These are phyloP conservation scores for Komagataella kurtzmanii DNA, from an alignment of 805 yeast genomes.

Conservation along the genomic window DNA sequence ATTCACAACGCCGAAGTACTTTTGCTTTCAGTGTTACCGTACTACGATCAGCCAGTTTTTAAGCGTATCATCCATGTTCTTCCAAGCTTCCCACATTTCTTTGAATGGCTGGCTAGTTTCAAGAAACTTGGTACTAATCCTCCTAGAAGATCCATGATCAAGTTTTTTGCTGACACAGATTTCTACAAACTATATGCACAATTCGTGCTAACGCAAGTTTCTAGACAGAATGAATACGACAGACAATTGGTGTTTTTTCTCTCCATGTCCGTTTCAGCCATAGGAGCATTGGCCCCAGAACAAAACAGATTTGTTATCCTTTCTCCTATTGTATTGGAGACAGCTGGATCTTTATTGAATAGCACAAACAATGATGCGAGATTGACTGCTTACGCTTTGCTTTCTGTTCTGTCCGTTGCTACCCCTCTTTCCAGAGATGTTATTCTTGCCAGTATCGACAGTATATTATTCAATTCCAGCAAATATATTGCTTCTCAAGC, in stretches of 20 bases:
- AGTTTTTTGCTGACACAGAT: constrained; percentile 60
- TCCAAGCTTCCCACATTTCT: constrained; percentile 64
- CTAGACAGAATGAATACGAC: constrained; percentile 45
- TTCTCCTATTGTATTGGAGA: constrained; percentile 45
- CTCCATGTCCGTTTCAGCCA: constrained; percentile 51
- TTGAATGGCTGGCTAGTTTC: constrained; percentile 56
- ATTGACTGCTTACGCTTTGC: constrained; percentile 70
- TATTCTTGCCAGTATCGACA: constrained; percentile 45
- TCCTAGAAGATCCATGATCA: constrained; percentile 52
- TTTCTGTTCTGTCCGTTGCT: constrained; percentile 68
- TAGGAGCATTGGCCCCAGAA: constrained; percentile 45
- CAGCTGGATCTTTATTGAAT: constrained; percentile 39
- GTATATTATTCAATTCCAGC: constrained; percentile 26
- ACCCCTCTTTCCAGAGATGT: constrained; percentile 48
- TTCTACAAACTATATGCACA: constrained; percentile 55
- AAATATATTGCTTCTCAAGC: constrained; percentile 20
- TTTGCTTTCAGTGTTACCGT: constrained; percentile 67
- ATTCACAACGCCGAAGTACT: constrained; percentile 65
- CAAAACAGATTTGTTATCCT: constrained; percentile 22
- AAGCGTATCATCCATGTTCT: constrained; percentile 62
- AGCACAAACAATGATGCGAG: constrained; percentile 46
- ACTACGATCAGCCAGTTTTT: constrained; percentile 62
- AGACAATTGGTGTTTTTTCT: constrained; percentile 70
- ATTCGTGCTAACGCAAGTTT: constrained; percentile 34
- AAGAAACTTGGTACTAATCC: constrained; percentile 54